Evolutionary conservation across 2,329 filamentous ascomycete genomes (phyloP).

Genomic region (Fusarium hostae): DNA sequence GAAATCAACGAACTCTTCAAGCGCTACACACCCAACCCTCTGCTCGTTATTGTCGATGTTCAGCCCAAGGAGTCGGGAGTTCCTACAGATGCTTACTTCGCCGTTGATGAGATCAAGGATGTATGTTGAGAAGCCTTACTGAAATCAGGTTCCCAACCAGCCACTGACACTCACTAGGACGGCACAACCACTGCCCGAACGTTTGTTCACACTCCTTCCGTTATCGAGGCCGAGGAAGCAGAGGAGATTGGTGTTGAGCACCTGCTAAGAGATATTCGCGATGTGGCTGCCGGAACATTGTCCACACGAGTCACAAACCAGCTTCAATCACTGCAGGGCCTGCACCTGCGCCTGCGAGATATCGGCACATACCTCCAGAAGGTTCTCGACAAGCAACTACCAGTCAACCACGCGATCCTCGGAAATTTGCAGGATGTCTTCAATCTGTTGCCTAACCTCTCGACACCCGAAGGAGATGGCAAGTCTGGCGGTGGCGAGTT

Average conservation of each 20-base stretch:
- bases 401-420: constrained; percentile 96
- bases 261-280: constrained; percentile 94
- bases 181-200: constrained; percentile 97
- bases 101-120: constrained; percentile 99
- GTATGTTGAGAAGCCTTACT: constrained; percentile 62
- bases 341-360: constrained; percentile 93
- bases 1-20: constrained; percentile 99
- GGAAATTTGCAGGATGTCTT: constrained; percentile 99
- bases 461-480: constrained; percentile 78
- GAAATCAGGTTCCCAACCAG: background rate
- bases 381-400: constrained; percentile 90
- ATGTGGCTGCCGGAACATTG: constrained; percentile 95
- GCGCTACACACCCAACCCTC: constrained; percentile 94
- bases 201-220: constrained; percentile 97
- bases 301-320: constrained; percentile 98
- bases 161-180: constrained; percentile 69
- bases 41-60: constrained; percentile 97
- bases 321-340: constrained; percentile 94
- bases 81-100: constrained; percentile 98
- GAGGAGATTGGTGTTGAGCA: constrained; percentile 99
- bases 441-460: constrained; percentile 96
- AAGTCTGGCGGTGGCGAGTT: constrained; percentile 81
- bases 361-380: constrained; percentile 97
- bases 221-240: constrained; percentile 98
- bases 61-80: constrained; percentile 98